Base-by-base conservation (phyloP, 805 yeast genomes). In the Wickerhamomyces strasburgensis region DNA sequence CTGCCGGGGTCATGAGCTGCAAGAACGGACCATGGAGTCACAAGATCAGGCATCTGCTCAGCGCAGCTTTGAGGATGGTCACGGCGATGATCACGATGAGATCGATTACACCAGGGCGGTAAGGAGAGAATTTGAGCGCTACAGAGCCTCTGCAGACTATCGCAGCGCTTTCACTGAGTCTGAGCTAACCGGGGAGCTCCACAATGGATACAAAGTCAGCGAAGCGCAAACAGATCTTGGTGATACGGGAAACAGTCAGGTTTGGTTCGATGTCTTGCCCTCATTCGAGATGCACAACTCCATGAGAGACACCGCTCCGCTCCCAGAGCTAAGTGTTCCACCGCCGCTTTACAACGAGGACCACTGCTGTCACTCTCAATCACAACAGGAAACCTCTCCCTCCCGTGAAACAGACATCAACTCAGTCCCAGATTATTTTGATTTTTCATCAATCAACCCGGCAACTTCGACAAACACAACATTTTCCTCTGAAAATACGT, bases 201-300 rank as follows among this genome's bases (percentile, higher is more conserved):
- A n/a, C n/a, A n/a, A n/a, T n/a, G n/a, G n/a, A n/a, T n/a, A n/a
- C n/a, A n/a, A n/a, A n/a, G n/a, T n/a, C n/a, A n/a, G n/a, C n/a
- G n/a, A 37, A 19, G 45, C 38, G 34, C 35, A 33, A 37, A 11
- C 16, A 14, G 40, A 34, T 16, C 21, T 41, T 19, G 39, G 35
- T 17, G 19, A 26, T 3, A 28, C 16, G 4, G 15, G 19, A 14
- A 38, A 34, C 38, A 37, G 15, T 14, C 45, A 44, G 19, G 38
- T 41, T 8, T 39, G 39, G 10, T 62, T 75, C 34, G 85, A 80
- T 47, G 72, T 80, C 3, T 54, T 80, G 25, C 88, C 86, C 0
- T 77, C 85, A 0, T 80, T 79, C 49, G 83, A 79, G 43, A 75
- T 80, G 79, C 78, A 76, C 49, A 78, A 75, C 47, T 69, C 63